Percentiles rank a stretch among this genome's conserved stretches.
Evolutionary conservation across 2,329 filamentous ascomycete genomes (phyloP).

Genomic region (Trichoderma pleuroti): DNA sequence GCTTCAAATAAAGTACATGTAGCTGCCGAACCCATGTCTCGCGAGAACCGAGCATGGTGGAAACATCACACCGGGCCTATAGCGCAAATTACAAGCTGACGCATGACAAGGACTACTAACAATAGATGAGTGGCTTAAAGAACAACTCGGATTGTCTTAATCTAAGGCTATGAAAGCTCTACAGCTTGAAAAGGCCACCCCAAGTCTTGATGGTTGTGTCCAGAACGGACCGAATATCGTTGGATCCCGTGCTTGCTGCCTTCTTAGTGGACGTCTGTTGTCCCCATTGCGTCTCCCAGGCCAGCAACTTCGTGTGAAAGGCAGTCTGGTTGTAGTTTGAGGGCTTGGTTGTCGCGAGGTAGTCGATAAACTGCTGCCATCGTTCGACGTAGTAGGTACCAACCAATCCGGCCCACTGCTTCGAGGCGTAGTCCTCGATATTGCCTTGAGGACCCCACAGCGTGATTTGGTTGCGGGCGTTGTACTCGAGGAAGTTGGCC

Average conservation of each 20-base stretch:
- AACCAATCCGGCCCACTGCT: slow-evolving; percentile 47
- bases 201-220: not conserved
- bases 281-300: slow-evolving; percentile 13
- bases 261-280: not conserved
- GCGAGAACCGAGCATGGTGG: not conserved
- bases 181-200: not conserved
- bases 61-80: not conserved
- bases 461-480: slow-evolving; percentile 49
- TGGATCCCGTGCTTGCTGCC: not conserved
- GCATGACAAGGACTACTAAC: not conserved
- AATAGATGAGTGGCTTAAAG: not conserved
- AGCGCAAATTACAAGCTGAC: not conserved
- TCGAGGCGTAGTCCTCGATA: slow-evolving; percentile 49
- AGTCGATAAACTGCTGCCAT: slow-evolving; percentile 45
- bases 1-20: not conserved
- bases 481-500: slow-evolving; percentile 40
- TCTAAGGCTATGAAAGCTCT: not conserved
- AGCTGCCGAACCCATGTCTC: not conserved
- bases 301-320: slow-evolving; percentile 13
- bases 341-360: slow-evolving; percentile 27
- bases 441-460: slow-evolving; percentile 47
- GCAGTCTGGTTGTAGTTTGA: slow-evolving; percentile 18
- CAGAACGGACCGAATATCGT: not conserved
- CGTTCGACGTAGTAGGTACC: slow-evolving; percentile 43
- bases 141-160: not conserved